Conservation (phyloP, 129 eudicot species). For the Lonicera japonica region DNA sequence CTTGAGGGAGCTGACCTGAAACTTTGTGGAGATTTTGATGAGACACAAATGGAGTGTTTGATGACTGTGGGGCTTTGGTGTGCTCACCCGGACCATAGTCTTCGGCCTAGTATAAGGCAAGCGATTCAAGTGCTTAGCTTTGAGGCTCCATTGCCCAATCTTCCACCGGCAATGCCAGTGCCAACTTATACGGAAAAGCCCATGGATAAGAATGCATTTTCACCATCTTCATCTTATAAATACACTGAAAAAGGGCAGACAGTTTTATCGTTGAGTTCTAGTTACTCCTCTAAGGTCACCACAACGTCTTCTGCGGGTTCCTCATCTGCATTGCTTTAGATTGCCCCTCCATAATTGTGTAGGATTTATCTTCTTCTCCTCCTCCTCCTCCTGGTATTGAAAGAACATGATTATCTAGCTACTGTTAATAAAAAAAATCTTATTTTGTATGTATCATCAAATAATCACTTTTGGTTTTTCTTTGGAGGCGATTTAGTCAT, state of each 20-base stretch:
- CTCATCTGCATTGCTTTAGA: neutral
- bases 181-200: slow-evolving; percentile 12
- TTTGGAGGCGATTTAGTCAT: too few species aligned
- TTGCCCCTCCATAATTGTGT: neutral
- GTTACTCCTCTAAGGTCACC: neutral
- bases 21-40: slow-evolving; percentile 9
- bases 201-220: neutral
- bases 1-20: slow-evolving; percentile 25
- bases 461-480: too few species aligned
- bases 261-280: neutral
- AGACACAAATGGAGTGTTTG: slow-evolving; percentile 15
- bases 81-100: slow-evolving; percentile 19
- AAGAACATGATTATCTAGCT: too few species aligned
- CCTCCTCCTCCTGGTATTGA: too few species aligned
- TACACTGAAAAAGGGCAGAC: neutral
- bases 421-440: too few species aligned
- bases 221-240: neutral
- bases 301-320: neutral
- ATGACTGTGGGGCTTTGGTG: slow-evolving; percentile 32
- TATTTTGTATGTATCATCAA: too few species aligned
- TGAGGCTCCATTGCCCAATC: slow-evolving; percentile 21
- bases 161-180: slow-evolving; percentile 18
- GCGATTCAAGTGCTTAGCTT: slow-evolving; percentile 19
- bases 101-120: slow-evolving; percentile 24
- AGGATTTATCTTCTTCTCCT: too few species aligned